Base-by-base conservation (phyloP, 495 filamentous ascomycete genomes). In the Lepidopterella palustris region DNA sequence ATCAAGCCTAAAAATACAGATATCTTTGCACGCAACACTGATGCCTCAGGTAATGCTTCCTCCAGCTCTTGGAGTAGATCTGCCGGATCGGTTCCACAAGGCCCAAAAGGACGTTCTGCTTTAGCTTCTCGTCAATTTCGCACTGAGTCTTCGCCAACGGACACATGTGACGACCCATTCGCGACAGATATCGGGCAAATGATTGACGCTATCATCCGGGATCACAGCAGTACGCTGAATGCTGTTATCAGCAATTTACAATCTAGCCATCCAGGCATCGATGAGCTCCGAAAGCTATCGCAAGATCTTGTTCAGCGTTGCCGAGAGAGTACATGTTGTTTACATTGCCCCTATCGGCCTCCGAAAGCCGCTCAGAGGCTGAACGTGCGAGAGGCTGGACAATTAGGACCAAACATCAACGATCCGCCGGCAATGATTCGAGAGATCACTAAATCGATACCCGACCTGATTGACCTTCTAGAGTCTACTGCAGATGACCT, bases 221-320 rank as follows among this genome's bases (percentile, higher is more conserved):
- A 69, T 57, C 68, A 69, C 32, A n/a, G 32, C 9, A 66, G 65
- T 24, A 55, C 60, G 3, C 52, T 72, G 0, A 39, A 65, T n/a
- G 23, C 53, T 10, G 67, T 71, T 13, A 60, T 72, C 32, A 64
- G 58, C 51, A 70, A 70, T 27, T 52, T 65, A 9, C 48, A 51
- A 11, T 32, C 28, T 18, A 53, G 54, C 39, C 57, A 61, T n/a
- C 60, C 63, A 23, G 60, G 35, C 5, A 29, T 54, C 10, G 49
- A 54, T 5, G 58, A 57, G 35, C 28, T 70, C 27, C 63, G 65
- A 5, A 63, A 50, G 23, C 63, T 70, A 3, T 67, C 70, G 28
- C 39, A 63, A 23, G 61, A 66, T 18, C 42, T 70, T 20, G 53
- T 66, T 15, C 23, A 59, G 3, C n/a, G 50, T 9, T 55, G 48